Evolutionary conservation across 768 basidiomycete species (phyloP), one percentile per base, ranked within the genome.

Genomic region (Boletus huronensis): DNA sequence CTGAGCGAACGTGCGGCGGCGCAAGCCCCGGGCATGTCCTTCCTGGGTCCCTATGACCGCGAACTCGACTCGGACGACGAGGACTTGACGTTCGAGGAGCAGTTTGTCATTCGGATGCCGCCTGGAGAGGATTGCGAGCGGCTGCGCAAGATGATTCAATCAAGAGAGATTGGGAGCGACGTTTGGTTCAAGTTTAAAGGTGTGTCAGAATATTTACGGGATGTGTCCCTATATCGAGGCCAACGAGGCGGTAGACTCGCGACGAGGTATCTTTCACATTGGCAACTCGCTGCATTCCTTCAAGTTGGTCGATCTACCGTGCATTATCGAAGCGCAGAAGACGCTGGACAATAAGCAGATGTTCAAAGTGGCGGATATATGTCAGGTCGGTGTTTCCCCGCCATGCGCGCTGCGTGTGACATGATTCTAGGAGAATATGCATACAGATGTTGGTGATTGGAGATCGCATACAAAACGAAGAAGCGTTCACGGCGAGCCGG

Each of bases 151-250:
- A 87, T 90, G 81, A 84, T 94, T 32, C 80, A 83, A 48, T 73
- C 84, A 47, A 80, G 93, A 57, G 92, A 95, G 65, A 76, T 93
- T 6, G 67, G 81, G 13, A 85, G 86, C 62, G 95, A 95, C 61
- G 84, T 90, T 13, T 98, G 93, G 90, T 95, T 99, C 81, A 97
- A 96, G 74, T 98, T 99, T 70, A 93, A 97, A 75, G 94, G 94
- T 93, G 64, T 53, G 50, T 51, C 35, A 25, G 28, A 43, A 32
- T 38, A 25, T 14, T 38, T 25, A 3, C 23, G 16, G 26, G 35
- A 35, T 21, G 47, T 40, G 39, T 50, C 21, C 14, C 45, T 42
- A 25, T 26, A 21, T 59, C 34, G 58, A 55, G 28, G 46, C 47
- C 58, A 50, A 70, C 52, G 46, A 38, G 48, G 48, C 34, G 55